Evolutionary conservation across 805 yeast genomes (phyloP), one percentile per base, ranked within the genome.

Genomic region (Starmerella apis): DNA sequence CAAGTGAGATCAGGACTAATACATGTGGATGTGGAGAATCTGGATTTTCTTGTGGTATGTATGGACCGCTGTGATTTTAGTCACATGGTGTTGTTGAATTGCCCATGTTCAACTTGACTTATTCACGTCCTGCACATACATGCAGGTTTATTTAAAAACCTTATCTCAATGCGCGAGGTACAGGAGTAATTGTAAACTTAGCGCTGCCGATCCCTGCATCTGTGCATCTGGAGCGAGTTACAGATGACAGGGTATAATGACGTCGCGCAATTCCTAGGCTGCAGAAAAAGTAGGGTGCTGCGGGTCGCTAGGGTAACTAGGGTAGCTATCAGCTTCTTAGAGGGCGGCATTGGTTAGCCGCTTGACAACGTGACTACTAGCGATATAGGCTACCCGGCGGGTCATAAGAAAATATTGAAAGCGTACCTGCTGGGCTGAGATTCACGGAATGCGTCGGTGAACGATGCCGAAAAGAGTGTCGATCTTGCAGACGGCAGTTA

Each of bases 201-300:
- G 43, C 43, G 43, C 43, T 38, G 43, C 14, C 43, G 43, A 38
- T 38, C 31, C 28, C 23, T 38, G 39, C 39, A 20, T 36, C 11
- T 6, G 23, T 30, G 30, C 43, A 38, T 24, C 43, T 20, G 43
- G 27, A 24, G 23, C 43, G 43, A 38, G 43, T 38, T 27, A 37
- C 18, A 23, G 13, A 27, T 27, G 41, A 38, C 31, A 24, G 20
- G 3, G 19, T 7, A 16, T 20, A 30, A 24, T 38, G 43, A 38
- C 43, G 43, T 38, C 41, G 41, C 41, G 41, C n/a, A 22, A 22
- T 37, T 20, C n/a, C 16, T 1, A 16, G 23, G 27, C 41, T 23
- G 41, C 27, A 37, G 41, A 18, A 4, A 4, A n/a, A n/a, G n/a
- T n/a, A n/a, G n/a, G n/a, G n/a, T n/a, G n/a, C n/a, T n/a, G n/a